Conservation (phyloP, 2,329 filamentous ascomycete genomes). For the Ceratocystis papillata region DNA sequence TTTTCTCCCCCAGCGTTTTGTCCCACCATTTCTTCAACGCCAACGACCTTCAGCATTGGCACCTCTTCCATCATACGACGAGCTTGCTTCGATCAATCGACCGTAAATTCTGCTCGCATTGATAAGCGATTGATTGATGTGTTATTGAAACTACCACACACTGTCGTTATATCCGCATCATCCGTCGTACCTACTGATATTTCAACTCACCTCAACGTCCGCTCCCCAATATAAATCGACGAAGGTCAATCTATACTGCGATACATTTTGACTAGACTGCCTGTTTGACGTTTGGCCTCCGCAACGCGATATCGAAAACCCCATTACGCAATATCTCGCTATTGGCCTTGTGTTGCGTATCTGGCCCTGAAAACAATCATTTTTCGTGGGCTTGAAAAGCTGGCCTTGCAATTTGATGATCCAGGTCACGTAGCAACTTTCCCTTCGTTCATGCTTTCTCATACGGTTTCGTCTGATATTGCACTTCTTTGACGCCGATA, state of each 20-base stretch:
- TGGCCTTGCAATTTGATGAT: background rate
- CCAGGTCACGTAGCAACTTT: background rate
- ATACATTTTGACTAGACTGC: too few species aligned
- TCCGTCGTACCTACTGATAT: background rate
- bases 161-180: background rate
- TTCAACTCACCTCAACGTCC: background rate
- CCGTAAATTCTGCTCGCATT: background rate
- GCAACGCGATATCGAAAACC: too few species aligned
- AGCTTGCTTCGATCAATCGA: background rate
- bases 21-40: background rate
- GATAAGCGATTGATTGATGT: background rate
- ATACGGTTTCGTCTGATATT: background rate
- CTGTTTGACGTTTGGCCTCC: too few species aligned
- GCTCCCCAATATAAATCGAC: too few species aligned
- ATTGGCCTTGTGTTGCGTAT: background rate
- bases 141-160: background rate
- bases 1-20: conserved; percentile 6
- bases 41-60: background rate
- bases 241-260: too few species aligned
- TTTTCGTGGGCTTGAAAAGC: background rate
- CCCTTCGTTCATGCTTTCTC: background rate
- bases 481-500: background rate
- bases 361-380: background rate
- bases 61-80: too few species aligned
- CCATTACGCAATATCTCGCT: too few species aligned